phyloP scores from a whole-genome alignment of 805 yeast genomes.

The Metschnikowia gelsemii region DNA sequence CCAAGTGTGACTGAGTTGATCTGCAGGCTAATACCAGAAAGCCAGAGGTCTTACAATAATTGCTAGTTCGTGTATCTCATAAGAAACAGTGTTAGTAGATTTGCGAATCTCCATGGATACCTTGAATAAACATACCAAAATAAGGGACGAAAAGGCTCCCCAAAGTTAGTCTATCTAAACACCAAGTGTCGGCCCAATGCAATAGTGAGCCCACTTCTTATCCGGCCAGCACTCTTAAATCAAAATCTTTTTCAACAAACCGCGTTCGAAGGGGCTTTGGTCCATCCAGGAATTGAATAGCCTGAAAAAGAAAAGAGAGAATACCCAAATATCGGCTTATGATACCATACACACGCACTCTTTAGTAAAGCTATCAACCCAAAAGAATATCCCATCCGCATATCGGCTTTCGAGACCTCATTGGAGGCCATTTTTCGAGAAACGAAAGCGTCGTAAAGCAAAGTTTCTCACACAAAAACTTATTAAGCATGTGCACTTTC shows the following conservation, averaged over 20 bases:
- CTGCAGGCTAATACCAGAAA: background rate
- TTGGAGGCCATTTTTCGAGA: conserved; percentile 7
- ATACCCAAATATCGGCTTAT: background rate
- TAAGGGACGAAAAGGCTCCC: conserved; percentile 13
- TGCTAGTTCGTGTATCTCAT: too few relatives aligned
- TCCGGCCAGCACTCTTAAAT: conserved; percentile 4
- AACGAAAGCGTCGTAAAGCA: conserved; percentile 21
- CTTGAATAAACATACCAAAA: conserved; percentile 7
- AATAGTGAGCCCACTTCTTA: background rate
- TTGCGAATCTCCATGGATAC: too few relatives aligned
- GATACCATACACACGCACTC: conserved; percentile 3
- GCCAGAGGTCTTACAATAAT: too few relatives aligned
- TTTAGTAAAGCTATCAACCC: conserved; percentile 12
- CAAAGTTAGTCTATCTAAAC: conserved; percentile 18
- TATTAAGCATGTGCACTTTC: background rate
- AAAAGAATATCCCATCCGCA: conserved; percentile 14
- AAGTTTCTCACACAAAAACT: conserved; percentile 1
- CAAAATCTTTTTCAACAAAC: conserved; percentile 13
- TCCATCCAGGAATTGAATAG: conserved; percentile 15
- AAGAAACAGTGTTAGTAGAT: conserved; percentile 2
- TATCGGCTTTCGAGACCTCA: conserved; percentile 18
- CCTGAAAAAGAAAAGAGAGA: conserved; percentile 7
- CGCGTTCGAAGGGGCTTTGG: conserved; percentile 16
- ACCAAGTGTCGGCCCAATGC: conserved; percentile 8
- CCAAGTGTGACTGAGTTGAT: too few relatives aligned